A percentile compares a stretch with the other conserved stretches of the same genome.
Conservation (phyloP, 441 rosid genomes). For the Capsella rubella region DNA sequence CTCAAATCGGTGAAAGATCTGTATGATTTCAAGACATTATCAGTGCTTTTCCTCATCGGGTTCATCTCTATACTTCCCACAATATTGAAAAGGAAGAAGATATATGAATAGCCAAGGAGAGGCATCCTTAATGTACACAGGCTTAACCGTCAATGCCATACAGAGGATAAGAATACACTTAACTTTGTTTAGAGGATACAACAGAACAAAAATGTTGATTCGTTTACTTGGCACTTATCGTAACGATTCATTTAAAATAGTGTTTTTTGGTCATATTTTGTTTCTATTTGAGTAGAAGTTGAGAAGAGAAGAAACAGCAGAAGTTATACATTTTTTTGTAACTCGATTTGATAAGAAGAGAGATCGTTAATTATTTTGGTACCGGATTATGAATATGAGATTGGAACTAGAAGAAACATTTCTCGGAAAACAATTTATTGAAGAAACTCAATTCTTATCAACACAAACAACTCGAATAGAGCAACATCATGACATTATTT, state of each 20-base stretch:
- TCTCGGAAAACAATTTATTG: not conserved
- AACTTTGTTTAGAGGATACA: conserved; percentile 33
- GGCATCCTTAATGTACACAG: conserved; percentile 14
- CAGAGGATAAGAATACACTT: conserved; percentile 32
- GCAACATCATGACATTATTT: conserved; percentile 34
- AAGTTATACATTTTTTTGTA: conserved; percentile 10
- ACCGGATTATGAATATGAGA: not conserved
- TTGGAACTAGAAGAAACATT: not conserved
- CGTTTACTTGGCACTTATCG: conserved; percentile 44
- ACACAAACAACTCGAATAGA: conserved; percentile 11
- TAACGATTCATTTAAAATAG: not conserved
- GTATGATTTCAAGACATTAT: conserved; percentile 84
- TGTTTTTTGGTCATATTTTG: conserved; percentile 20
- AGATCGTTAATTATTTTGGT: conserved; percentile 4
- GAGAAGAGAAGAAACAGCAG: conserved; percentile 1
- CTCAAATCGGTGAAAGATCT: conserved; percentile 89
- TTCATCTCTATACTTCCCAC: conserved; percentile 86
- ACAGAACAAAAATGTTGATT: conserved; percentile 21
- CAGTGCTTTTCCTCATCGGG: conserved; percentile 86
- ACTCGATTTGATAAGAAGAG: not conserved
- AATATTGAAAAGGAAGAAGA: conserved; percentile 81
- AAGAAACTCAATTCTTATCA: conserved; percentile 10
- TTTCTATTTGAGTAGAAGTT: conserved; percentile 27
- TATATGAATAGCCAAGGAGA: conserved; percentile 52
- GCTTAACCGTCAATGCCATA: conserved; percentile 22